A percentile compares a stretch with the other conserved stretches of the same genome.
These are phyloP conservation scores for Podospora sp. DNA, from an alignment of 495 filamentous ascomycete species.

Conservation along the genomic window DNA sequence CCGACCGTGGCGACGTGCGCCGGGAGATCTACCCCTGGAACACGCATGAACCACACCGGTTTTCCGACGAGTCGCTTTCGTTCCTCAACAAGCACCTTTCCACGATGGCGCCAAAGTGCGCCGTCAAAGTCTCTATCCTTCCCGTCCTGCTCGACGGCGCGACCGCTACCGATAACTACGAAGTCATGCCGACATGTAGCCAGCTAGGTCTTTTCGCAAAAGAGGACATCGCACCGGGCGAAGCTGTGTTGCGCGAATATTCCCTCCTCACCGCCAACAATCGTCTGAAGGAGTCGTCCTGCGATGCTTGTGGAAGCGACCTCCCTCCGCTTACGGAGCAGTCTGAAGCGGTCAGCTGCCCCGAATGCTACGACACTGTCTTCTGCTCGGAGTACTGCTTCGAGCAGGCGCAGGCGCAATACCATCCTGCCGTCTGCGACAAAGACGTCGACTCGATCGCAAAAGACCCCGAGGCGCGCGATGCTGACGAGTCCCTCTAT, in stretches of 20 bases:
- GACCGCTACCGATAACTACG: conserved; percentile 44
- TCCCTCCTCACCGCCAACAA: conserved; percentile 83
- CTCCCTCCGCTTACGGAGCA: conserved; percentile 61
- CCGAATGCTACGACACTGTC: conserved; percentile 77
- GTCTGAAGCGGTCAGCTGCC: conserved; percentile 60
- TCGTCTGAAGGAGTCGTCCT: conserved; percentile 75
- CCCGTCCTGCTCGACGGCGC: conserved; percentile 63
- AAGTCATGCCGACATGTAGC: conserved; percentile 57
- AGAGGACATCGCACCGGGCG: conserved; percentile 73
- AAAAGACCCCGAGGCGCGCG: conserved; percentile 71
- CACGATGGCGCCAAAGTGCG: conserved; percentile 67
- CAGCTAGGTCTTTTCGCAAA: conserved; percentile 91
- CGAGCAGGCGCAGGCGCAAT: conserved; percentile 67
- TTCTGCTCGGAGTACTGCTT: conserved; percentile 82
- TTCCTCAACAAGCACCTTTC: conserved; percentile 68
- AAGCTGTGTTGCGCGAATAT: conserved; percentile 76
- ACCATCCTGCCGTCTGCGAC: conserved; percentile 87
- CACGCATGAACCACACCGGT: conserved; percentile 80
- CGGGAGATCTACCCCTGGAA: conserved; percentile 97
- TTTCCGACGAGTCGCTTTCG: conserved; percentile 65
- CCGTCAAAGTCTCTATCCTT: conserved; percentile 70
- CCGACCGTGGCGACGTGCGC: conserved; percentile 75
- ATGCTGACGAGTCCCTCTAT: conserved; percentile 78
- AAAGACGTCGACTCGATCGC: conserved; percentile 79
- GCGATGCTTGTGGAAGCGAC: conserved; percentile 82